phyloP scores from a whole-genome alignment of 1,139 yeast genomes.

The Debaryomyces singareniensis region DNA sequence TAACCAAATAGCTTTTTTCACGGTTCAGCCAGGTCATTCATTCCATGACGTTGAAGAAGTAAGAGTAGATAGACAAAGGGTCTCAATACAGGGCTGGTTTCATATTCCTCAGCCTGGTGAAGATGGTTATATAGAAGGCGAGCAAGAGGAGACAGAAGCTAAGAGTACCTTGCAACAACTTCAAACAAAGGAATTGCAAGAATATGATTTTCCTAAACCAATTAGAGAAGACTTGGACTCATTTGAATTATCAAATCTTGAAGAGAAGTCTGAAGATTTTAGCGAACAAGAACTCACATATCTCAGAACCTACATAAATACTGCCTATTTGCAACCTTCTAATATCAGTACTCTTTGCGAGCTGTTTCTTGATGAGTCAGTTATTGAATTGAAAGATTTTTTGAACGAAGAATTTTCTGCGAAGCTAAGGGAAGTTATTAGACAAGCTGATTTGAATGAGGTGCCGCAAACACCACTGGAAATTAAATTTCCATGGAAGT shows the following conservation, averaged over 20 bases:
- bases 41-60: conserved; percentile 99
- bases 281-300: conserved; percentile 36
- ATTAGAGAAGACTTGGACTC: conserved; percentile 26
- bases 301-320: conserved; percentile 50
- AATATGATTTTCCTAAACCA: conserved; percentile 73
- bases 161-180: conserved; percentile 75
- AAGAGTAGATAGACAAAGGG: conserved; percentile 77
- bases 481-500: conserved; percentile 72
- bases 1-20: conserved; percentile 93
- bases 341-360: conserved; percentile 26
- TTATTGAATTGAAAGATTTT: conserved; percentile 60
- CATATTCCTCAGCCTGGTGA: conserved; percentile 95
- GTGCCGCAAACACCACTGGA: conserved; percentile 57
- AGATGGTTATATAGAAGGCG: conserved; percentile 74
- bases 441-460: conserved; percentile 43
- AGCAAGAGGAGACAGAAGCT: conserved; percentile 70
- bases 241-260: conserved; percentile 22
- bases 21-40: conserved; percentile 91
- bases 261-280: conserved; percentile 14
- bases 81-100: conserved; percentile 97
- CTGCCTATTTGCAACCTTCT: conserved; percentile 39
- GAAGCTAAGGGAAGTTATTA: conserved; percentile 40
- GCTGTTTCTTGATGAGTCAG: conserved; percentile 59
- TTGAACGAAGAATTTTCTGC: conserved; percentile 52
- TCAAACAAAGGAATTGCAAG: conserved; percentile 70